Evolutionary conservation across 805 yeast genomes (phyloP).

Genomic region (Blastobotrys terrestris): DNA sequence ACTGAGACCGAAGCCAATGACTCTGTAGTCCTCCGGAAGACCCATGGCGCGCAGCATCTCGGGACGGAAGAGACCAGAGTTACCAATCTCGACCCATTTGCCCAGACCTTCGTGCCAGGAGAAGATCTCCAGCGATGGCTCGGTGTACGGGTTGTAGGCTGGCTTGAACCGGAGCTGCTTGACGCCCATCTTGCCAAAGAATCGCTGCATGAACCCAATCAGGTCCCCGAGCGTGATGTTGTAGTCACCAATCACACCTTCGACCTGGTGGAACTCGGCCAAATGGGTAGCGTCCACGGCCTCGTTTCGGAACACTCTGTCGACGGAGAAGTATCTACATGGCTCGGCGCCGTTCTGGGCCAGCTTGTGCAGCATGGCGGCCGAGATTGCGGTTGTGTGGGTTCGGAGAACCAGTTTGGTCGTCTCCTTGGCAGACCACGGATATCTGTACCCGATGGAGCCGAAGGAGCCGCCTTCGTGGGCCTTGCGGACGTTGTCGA

Average conservation of each 20-base stretch:
- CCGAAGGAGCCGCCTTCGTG: conserved; percentile 90
- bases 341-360: conserved; percentile 46
- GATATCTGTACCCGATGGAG: conserved; percentile 96
- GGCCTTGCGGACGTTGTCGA: conserved; percentile 71
- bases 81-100: conserved; percentile 99
- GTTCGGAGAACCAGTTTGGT: conserved; percentile 91
- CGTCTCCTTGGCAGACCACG: conserved; percentile 91
- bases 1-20: conserved; percentile 94
- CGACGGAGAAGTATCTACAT: conserved; percentile 93
- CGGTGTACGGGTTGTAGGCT: conserved; percentile 98
- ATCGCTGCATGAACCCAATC: conserved; percentile 97
- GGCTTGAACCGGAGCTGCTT: conserved; percentile 94
- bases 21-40: conserved; percentile 86
- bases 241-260: conserved; percentile 97
- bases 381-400: conserved; percentile 93
- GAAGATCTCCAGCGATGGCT: conserved; percentile 95
- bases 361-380: conserved; percentile 77
- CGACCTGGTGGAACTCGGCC: conserved; percentile 99
- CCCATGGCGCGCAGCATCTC: conserved; percentile 99
- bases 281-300: conserved; percentile 99
- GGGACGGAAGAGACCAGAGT: conserved; percentile 99
- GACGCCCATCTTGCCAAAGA: conserved; percentile 97
- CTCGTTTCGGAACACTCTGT: conserved; percentile 98
- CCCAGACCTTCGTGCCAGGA: conserved; percentile 92
- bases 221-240: conserved; percentile 90